These are phyloP conservation scores for Neurospora tetrasperma DNA, from an alignment of 495 filamentous ascomycete genomes.

Conservation along the genomic window DNA sequence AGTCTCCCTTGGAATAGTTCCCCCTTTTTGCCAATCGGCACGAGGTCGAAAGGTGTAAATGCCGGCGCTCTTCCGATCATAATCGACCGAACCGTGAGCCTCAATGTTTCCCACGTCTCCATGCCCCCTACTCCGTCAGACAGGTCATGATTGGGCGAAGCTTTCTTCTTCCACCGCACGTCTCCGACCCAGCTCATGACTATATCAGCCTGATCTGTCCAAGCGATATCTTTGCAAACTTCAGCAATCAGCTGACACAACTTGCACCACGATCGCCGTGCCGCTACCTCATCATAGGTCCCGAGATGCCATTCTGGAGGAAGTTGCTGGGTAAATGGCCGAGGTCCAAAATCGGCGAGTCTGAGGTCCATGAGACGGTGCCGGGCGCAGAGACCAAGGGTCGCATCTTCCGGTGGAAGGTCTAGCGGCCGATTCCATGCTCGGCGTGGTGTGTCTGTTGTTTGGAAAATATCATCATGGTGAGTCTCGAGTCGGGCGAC, in stretches of 20 bases:
- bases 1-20: background rate
- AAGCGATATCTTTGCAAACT: background rate
- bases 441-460: background rate
- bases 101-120: background rate
- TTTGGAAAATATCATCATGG: background rate
- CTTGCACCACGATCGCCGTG: background rate
- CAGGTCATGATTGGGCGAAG: background rate
- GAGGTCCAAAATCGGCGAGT: background rate
- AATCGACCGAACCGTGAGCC: background rate
- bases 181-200: background rate
- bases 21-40: background rate
- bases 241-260: background rate
- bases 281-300: background rate
- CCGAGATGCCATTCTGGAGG: background rate
- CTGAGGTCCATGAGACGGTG: background rate
- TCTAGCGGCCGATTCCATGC: background rate
- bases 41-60: background rate
- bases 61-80: background rate
- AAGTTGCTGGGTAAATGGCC: background rate
- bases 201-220: background rate
- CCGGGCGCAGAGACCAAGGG: background rate
- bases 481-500: background rate
- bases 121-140: background rate
- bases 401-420: background rate
- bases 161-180: background rate